Percentiles rank a stretch among this genome's conserved stretches.
These are phyloP conservation scores for Physocladia obscura DNA, from an alignment of 192 early-diverging fungal genomes.

Conservation along the genomic window DNA sequence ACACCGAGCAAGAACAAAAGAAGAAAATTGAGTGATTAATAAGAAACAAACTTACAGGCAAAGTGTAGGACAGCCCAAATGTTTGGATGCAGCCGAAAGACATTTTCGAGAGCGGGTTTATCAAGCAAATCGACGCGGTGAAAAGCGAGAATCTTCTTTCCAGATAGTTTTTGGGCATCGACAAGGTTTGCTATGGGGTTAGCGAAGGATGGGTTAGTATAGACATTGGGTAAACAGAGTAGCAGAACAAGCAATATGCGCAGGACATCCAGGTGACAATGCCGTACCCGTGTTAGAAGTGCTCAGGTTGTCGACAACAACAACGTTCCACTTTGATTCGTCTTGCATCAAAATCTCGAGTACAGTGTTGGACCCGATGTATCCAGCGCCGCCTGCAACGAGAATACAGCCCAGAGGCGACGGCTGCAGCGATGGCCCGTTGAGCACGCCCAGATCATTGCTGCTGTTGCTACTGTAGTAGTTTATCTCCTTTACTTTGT, in stretches of 20 bases:
- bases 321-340: constrained; percentile 8
- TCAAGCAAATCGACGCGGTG: constrained; percentile 69
- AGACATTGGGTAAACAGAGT: no score
- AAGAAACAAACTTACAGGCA: constrained; percentile 11
- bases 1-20: no score
- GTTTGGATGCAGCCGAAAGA: constrained; percentile 55
- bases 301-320: constrained; percentile 3
- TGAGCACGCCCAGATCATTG: not conserved
- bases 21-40: no score
- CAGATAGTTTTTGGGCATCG: not conserved
- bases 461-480: no score
- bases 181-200: not conserved
- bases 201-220: no score
- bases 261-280: not conserved
- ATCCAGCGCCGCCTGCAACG: constrained; percentile 63
- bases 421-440: not conserved
- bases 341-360: constrained; percentile 25
- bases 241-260: no score
- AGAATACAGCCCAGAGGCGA: constrained; percentile 22
- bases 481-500: no score
- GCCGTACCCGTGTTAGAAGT: not conserved
- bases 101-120: constrained; percentile 48
- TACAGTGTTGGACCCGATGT: constrained; percentile 89
- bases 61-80: constrained; percentile 22
- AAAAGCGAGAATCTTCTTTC: constrained; percentile 54